Percentiles rank a stretch among this genome's conserved stretches.
Evolutionary conservation across 495 filamentous ascomycete genomes (phyloP).

Genomic region (Pseudotulostoma volvatum): DNA sequence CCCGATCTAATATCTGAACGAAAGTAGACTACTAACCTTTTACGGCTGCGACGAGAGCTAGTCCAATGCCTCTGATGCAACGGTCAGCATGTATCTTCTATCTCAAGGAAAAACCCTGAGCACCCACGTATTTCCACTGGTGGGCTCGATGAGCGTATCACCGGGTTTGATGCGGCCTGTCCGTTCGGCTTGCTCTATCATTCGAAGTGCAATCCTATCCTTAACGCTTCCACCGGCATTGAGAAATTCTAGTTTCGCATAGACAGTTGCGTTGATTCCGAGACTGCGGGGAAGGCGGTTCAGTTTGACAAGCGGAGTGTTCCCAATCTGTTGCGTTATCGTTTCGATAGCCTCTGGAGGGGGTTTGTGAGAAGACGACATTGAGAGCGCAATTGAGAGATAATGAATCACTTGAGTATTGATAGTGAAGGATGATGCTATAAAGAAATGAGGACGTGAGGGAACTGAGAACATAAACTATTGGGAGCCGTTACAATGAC

Average conservation of each 20-base stretch:
- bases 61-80: constrained; percentile 59
- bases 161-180: constrained; percentile 89
- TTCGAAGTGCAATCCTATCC: constrained; percentile 88
- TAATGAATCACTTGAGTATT: too few relatives aligned
- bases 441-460: too few relatives aligned
- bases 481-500: too few relatives aligned
- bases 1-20: background rate
- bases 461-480: too few relatives aligned
- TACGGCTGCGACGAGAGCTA: constrained; percentile 84
- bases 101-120: background rate
- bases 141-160: constrained; percentile 94
- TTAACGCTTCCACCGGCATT: constrained; percentile 97
- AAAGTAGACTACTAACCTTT: constrained; percentile 39
- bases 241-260: constrained; percentile 91
- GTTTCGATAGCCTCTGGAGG: constrained; percentile 41
- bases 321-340: constrained; percentile 66
- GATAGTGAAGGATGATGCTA: too few relatives aligned
- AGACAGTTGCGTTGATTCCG: constrained; percentile 78
- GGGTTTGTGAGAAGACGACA: background rate
- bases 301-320: constrained; percentile 82
- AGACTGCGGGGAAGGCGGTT: constrained; percentile 82
- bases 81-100: constrained; percentile 7
- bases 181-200: constrained; percentile 92
- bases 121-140: constrained; percentile 80
- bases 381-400: too few relatives aligned